phyloP scores from a whole-genome alignment of 257 asterid genomes.

The Haberlea rhodopensis region DNA sequence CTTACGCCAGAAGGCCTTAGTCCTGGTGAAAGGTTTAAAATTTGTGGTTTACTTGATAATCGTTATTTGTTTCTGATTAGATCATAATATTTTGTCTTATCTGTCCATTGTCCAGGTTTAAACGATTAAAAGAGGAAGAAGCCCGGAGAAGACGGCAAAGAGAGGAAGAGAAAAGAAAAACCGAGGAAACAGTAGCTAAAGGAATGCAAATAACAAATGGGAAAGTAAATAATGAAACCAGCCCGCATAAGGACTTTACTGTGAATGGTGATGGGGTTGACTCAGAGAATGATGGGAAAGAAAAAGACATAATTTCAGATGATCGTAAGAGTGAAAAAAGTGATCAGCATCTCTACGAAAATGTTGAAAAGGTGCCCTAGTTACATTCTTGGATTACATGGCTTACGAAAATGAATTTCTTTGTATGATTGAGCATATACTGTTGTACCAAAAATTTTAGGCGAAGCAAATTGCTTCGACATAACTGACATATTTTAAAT shows the following conservation, averaged over 20 bases:
- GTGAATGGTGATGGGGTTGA: slow-evolving; percentile 47
- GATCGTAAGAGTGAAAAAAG: slow-evolving; percentile 30
- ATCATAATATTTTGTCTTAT: slow-evolving; percentile 16
- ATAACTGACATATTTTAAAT: no score
- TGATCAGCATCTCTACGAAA: slow-evolving; percentile 36
- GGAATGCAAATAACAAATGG: slow-evolving; percentile 32
- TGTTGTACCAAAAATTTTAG: neutral
- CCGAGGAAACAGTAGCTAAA: slow-evolving; percentile 42
- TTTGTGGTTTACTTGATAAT: slow-evolving; percentile 3
- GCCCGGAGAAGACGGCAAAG: slow-evolving; percentile 52
- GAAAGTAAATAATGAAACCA: slow-evolving; percentile 31
- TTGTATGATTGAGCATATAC: slow-evolving; percentile 9
- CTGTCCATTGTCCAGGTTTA: slow-evolving; percentile 53
- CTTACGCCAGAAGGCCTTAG: slow-evolving; percentile 55
- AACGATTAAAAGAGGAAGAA: slow-evolving; percentile 88
- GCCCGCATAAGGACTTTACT: slow-evolving; percentile 24
- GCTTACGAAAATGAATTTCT: slow-evolving; percentile 1
- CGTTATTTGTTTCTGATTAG: slow-evolving; percentile 10
- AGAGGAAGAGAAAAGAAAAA: slow-evolving; percentile 66
- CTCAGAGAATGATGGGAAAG: slow-evolving; percentile 30
- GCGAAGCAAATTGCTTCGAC: neutral
- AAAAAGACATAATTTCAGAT: slow-evolving; percentile 32
- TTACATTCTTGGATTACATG: slow-evolving; percentile 18
- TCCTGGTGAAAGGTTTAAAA: slow-evolving; percentile 83
- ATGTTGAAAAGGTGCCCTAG: slow-evolving; percentile 47